phyloP scores from a whole-genome alignment of 2,329 filamentous ascomycete genomes.

The Fusarium sp. region DNA sequence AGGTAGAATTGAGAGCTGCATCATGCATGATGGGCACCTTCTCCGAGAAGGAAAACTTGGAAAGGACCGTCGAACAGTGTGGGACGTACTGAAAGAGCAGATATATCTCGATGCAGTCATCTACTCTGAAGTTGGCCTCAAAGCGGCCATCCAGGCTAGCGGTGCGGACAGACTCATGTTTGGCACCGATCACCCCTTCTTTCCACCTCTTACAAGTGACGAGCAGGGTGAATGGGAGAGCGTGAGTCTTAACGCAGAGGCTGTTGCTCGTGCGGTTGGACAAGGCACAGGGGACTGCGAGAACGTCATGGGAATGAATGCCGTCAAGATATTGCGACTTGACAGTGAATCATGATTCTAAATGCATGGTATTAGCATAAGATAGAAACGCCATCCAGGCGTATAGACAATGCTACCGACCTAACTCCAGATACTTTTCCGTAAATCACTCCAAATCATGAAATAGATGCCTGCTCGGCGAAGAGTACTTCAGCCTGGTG shows the following conservation, averaged over 20 bases:
- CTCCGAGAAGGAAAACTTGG: conserved; percentile 69
- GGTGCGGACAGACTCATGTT: conserved; percentile 80
- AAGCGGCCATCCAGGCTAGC: conserved; percentile 74
- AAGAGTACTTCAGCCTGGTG: conserved; percentile 54
- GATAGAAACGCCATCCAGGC: conserved; percentile 23
- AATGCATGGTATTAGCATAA: conserved; percentile 36
- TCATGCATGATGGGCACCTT: conserved; percentile 83
- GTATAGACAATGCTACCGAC: conserved; percentile 39
- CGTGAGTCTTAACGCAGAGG: conserved; percentile 64
- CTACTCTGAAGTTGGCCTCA: conserved; percentile 79
- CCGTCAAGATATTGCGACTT: conserved; percentile 61
- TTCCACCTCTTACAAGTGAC: conserved; percentile 75
- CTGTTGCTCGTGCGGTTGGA: conserved; percentile 64
- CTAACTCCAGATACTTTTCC: conserved; percentile 19
- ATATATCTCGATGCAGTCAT: conserved; percentile 90
- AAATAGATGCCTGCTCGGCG: conserved; percentile 44
- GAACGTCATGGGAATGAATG: conserved; percentile 71
- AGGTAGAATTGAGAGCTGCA: conserved; percentile 87
- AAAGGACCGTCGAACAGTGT: conserved; percentile 61
- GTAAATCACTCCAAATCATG: conserved; percentile 11
- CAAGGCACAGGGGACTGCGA: conserved; percentile 58
- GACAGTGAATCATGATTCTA: conserved; percentile 41
- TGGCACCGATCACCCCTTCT: conserved; percentile 86
- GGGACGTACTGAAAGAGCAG: conserved; percentile 73
- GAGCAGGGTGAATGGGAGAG: conserved; percentile 76